phyloP scores from a whole-genome alignment of 1,284 basidiomycete genomes.

The Cronartium quercuum region DNA sequence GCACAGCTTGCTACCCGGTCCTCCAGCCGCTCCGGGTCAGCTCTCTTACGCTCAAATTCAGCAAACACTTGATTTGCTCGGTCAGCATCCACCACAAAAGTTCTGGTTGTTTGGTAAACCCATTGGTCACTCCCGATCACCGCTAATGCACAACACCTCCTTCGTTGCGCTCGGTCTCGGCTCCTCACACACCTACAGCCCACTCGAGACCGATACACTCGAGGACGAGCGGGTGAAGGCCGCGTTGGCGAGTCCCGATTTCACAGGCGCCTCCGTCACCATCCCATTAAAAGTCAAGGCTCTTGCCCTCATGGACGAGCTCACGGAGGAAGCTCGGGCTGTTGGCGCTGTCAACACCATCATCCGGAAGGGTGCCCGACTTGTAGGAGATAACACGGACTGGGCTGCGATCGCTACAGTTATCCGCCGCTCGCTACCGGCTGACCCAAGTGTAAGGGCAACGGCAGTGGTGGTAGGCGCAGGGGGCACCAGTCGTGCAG shows the following conservation, averaged over 20 bases:
- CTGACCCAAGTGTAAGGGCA: slow-evolving; percentile 46
- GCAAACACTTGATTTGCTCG: slow-evolving; percentile 69
- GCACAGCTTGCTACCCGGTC: slow-evolving; percentile 69
- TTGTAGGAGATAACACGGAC: slow-evolving; percentile 87
- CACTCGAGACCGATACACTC: slow-evolving; percentile 68
- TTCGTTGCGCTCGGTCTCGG: slow-evolving; percentile 69
- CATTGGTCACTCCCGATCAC: slow-evolving; percentile 82
- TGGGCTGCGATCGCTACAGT: slow-evolving; percentile 74
- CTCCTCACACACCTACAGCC: slow-evolving; percentile 59
- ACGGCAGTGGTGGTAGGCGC: slow-evolving; percentile 78
- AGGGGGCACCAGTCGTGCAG: slow-evolving; percentile 84
- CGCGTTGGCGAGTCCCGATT: slow-evolving; percentile 62
- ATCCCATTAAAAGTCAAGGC: slow-evolving; percentile 87
- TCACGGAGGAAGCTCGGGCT: slow-evolving; percentile 69
- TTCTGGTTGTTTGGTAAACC: slow-evolving; percentile 87
- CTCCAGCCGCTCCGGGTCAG: slow-evolving; percentile 83
- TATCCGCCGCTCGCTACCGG: slow-evolving; percentile 45
- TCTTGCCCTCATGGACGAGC: slow-evolving; percentile 66
- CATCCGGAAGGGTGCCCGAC: slow-evolving; percentile 56
- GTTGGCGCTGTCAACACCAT: slow-evolving; percentile 93
- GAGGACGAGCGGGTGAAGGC: slow-evolving; percentile 53
- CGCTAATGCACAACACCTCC: slow-evolving; percentile 83
- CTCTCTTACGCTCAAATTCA: slow-evolving; percentile 81
- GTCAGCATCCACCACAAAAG: slow-evolving; percentile 62
- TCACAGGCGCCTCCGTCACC: slow-evolving; percentile 93